These are phyloP conservation scores for Circinella umbellata DNA, from an alignment of 371 early-diverging fungal genomes.

Conservation along the genomic window DNA sequence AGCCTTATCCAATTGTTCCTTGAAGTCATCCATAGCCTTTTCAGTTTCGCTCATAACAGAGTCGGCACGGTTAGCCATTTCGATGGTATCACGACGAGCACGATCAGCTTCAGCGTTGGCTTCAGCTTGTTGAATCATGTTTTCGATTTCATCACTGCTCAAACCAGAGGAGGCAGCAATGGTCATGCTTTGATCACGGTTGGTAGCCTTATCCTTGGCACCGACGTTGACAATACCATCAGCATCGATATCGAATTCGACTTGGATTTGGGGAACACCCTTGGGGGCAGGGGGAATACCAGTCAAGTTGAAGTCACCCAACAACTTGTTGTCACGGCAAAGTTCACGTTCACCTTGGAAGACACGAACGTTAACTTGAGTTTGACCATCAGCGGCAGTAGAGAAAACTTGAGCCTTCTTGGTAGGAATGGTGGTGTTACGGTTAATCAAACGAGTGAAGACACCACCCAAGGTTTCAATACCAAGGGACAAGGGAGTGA, in stretches of 20 bases:
- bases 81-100: constrained; percentile 90
- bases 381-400: constrained; percentile 99
- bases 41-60: constrained; percentile 90
- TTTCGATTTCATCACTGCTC: constrained; percentile 94
- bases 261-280: constrained; percentile 94
- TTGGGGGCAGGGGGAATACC: constrained; percentile 90
- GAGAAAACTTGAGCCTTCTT: constrained; percentile 99
- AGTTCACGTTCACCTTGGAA: constrained; percentile 99
- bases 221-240: constrained; percentile 99
- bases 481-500: constrained; percentile 98
- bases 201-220: constrained; percentile 98
- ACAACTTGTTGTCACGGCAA: constrained; percentile 95
- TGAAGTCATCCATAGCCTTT: constrained; percentile 93
- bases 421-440: constrained; percentile 99
- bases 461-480: constrained; percentile 98
- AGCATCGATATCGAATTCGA: constrained; percentile 99
- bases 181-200: constrained; percentile 93
- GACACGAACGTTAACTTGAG: constrained; percentile 96
- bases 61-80: constrained; percentile 94
- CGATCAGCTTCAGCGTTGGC: constrained; percentile 91
- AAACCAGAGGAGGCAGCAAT: constrained; percentile 98
- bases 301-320: constrained; percentile 96
- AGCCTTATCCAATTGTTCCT: constrained; percentile 86
- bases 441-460: constrained; percentile 96
- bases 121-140: constrained; percentile 95